These are phyloP conservation scores for Lactarius psammicola DNA, from an alignment of 768 basidiomycete species.

Conservation along the genomic window DNA sequence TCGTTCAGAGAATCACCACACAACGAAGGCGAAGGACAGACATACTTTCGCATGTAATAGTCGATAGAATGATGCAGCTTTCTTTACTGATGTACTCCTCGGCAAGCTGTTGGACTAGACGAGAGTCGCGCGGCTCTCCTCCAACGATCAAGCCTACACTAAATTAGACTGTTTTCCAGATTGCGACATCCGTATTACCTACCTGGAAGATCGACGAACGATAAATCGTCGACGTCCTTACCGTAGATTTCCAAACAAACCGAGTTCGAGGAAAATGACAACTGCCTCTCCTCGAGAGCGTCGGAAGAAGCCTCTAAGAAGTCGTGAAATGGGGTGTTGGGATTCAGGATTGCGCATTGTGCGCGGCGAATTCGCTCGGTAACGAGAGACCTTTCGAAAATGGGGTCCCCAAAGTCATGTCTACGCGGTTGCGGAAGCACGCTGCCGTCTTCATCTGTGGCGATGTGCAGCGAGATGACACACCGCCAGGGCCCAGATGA, in stretches of 20 bases:
- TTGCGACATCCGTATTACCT: background rate
- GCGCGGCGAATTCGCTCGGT: conserved; percentile 68
- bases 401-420: conserved; percentile 37
- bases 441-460: conserved; percentile 32
- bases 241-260: conserved; percentile 42
- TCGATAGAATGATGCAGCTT: conserved; percentile 61
- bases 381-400: conserved; percentile 51
- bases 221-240: conserved; percentile 40
- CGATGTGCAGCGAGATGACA: conserved; percentile 36
- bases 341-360: conserved; percentile 65
- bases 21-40: background rate
- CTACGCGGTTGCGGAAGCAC: conserved; percentile 38
- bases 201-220: conserved; percentile 45
- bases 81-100: conserved; percentile 57
- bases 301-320: conserved; percentile 45
- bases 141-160: conserved; percentile 53
- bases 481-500: conserved; percentile 38
- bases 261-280: conserved; percentile 40
- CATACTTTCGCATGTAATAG: conserved; percentile 64
- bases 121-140: conserved; percentile 56
- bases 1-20: background rate
- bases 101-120: conserved; percentile 58
- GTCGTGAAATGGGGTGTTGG: conserved; percentile 34
- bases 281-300: conserved; percentile 25
- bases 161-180: background rate